Percentiles rank a stretch among this genome's conserved stretches.
Conservation (phyloP, 257 asterid genomes). For the Salvia splendens region DNA sequence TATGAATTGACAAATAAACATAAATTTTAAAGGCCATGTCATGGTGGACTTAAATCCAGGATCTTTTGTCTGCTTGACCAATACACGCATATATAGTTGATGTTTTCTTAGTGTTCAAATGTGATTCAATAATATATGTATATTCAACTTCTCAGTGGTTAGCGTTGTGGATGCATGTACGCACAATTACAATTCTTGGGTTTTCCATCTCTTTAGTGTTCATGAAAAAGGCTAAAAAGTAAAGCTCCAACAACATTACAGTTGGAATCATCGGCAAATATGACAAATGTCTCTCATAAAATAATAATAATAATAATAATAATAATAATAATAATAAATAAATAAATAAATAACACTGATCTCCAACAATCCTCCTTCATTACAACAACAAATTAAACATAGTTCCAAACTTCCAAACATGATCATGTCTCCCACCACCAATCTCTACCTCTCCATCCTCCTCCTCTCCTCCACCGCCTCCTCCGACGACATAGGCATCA, state of each 20-base stretch:
- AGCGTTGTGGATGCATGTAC: too few species aligned
- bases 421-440: slow-evolving; percentile 9
- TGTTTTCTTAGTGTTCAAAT: too few species aligned
- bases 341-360: too few species aligned
- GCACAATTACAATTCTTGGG: neutral
- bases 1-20: too few species aligned
- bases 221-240: neutral
- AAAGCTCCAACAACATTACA: neutral
- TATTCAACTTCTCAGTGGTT: too few species aligned
- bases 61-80: too few species aligned
- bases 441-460: slow-evolving; percentile 24
- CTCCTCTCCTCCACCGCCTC: slow-evolving; percentile 15
- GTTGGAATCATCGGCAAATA: slow-evolving; percentile 27
- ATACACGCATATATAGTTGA: too few species aligned
- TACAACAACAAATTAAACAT: neutral
- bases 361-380: neutral
- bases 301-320: too few species aligned
- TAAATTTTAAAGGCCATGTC: too few species aligned
- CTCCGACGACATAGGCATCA: slow-evolving; percentile 29
- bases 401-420: neutral
- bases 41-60: too few species aligned
- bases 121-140: too few species aligned
- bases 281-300: neutral
- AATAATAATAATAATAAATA: too few species aligned
- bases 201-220: slow-evolving; percentile 1